These are phyloP conservation scores for Raphanus hybrid DNA, from an alignment of 441 rosid genomes.

Conservation along the genomic window DNA sequence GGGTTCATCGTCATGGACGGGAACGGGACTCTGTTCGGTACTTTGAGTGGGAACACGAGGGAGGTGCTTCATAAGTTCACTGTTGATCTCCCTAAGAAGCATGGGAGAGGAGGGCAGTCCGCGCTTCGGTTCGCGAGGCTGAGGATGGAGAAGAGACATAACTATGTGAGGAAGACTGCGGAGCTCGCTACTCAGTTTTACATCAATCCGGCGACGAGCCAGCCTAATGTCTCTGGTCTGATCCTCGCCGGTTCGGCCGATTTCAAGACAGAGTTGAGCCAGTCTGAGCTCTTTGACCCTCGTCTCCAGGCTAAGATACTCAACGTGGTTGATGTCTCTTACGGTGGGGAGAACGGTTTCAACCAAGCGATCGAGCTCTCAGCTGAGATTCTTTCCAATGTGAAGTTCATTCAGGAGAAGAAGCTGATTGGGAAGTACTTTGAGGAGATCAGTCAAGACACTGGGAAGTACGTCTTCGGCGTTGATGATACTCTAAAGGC, in stretches of 20 bases:
- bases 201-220: conserved; percentile 84
- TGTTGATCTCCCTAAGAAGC: conserved; percentile 90
- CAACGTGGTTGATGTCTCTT: conserved; percentile 89
- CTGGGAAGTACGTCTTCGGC: conserved; percentile 83
- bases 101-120: conserved; percentile 96
- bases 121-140: conserved; percentile 91
- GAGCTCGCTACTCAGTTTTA: conserved; percentile 88
- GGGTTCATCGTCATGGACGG: conserved; percentile 92
- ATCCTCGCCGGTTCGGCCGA: conserved; percentile 95
- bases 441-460: conserved; percentile 94
- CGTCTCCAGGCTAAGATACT: conserved; percentile 87
- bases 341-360: conserved; percentile 92
- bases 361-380: conserved; percentile 93
- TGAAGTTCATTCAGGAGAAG: conserved; percentile 92
- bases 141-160: conserved; percentile 83
- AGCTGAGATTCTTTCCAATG: conserved; percentile 74
- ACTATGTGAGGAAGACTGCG: conserved; percentile 49
- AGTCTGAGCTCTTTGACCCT: conserved; percentile 89
- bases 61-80: conserved; percentile 86
- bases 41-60: conserved; percentile 54
- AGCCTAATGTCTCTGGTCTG: conserved; percentile 88
- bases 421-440: conserved; percentile 92
- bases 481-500: conserved; percentile 86
- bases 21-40: conserved; percentile 48
- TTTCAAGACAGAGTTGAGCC: conserved; percentile 92